Evolutionary conservation across 176 grass and related monocot species (phyloP), one percentile per base, ranked within the genome.

Genomic region (Tillandsia leiboldiana): DNA sequence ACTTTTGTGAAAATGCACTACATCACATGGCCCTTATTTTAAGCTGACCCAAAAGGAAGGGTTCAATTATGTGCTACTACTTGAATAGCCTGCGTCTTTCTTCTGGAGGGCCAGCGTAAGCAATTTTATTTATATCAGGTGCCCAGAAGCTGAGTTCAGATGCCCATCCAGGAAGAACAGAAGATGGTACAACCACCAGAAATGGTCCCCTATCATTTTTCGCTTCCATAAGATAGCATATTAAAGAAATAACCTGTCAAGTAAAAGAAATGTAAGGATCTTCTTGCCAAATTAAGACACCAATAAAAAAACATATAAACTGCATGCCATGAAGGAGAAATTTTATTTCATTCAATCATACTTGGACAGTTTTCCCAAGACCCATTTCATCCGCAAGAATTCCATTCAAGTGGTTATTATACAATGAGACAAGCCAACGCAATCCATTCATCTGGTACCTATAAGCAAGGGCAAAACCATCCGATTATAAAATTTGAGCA

Each of bases 361-460:
- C 94, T 83, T 96, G 92, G 56, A 96, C 92, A 80, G 92, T 96
- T 96, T 96, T 96, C 68, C 92, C 92, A 75, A 96, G 92, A 73
- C 92, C 92, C 92, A 96, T 96, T 81, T 96, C 92, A 87, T 96
- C 92, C 68, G 92, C 92, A 78, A 96, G 81, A 81, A 96, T 96
- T 72, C 92, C 92, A 70, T 96, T 96, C 75, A 96, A 85, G 75
- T 91, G 87, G 70, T 96, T 96, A 65, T 96, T 96, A 75, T 96
- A 96, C 79, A 96, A 79, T 8, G 92, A 96, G 77, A 96, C 88
- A 79, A 96, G 65, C 92, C 92, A 96, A 66, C 94, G 86, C 62
- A 99, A 79, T 64, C 94, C 94, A 12, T 99, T 99, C 87, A 99
- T 87, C 82, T 99, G 94, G 67, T 99, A 99, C 84, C 94, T 99